Evolutionary conservation across 108 stramenopile genomes (phyloP), one percentile per base, ranked within the genome.

Genomic region (Cyclotella sp.): DNA sequence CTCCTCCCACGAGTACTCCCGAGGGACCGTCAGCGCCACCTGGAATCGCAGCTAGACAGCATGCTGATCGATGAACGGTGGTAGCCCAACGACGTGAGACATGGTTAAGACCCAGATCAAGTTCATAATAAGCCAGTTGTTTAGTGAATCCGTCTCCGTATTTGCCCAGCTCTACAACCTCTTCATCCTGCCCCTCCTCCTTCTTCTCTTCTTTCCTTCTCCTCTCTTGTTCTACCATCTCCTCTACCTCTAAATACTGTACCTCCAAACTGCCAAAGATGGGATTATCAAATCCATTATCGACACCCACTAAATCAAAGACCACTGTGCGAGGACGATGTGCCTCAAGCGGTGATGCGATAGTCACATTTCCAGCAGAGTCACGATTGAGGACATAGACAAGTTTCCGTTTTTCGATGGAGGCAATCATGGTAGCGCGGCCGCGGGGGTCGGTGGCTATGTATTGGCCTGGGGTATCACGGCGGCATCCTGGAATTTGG

Each of bases 41-140:
- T 8, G 98, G 99, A 40, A 98, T 82, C 0, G 96, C 85, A 10
- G 96, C 92, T 21, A 99, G 63, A 70, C 91, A 85, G 68, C 94
- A 95, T 8, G 97, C 97, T 27, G 94, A 85, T 12, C 85, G 44
- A 29, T 87, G 90, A 11, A 84, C 76, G 43, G 89, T 77, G n/a
- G 79, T 77, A 0, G 94, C 92, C 92, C 92, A 96, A 66, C 92
- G 81, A 10, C 99, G 86, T 34, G 93, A 93, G 22, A 99, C 99
- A 77, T 99, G 99, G 85, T 99, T 99, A 54, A 99, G 85, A 45
- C 99, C 99, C 43, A 98, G 82, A 86, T 99, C 99, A 34, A 98
- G 87, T 81, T 99, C 98, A 82, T 99, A 99, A 80, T 98, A 97
- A 14, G 97, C 91, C 41, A 98, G 72, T 63, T 80, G 79, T 52